Evolutionary conservation across 495 filamentous ascomycete species (phyloP).

Genomic region (Pseudotulostoma volvatum): DNA sequence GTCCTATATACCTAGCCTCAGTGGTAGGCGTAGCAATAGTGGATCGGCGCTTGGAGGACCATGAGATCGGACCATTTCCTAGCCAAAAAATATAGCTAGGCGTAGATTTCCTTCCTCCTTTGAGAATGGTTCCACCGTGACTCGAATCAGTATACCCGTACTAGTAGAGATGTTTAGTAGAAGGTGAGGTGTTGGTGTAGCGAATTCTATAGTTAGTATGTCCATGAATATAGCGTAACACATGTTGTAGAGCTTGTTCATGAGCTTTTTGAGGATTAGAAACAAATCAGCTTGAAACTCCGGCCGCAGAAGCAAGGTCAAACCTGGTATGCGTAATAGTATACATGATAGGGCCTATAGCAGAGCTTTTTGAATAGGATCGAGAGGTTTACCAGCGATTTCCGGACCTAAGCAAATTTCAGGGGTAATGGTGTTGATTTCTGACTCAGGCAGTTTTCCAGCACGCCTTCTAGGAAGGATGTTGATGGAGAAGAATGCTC

Average conservation of each 20-base stretch:
- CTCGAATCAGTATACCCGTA: slow-evolving; percentile 12
- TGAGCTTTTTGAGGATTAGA: no score
- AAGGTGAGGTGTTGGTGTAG: slow-evolving; percentile 12
- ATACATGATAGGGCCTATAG: slow-evolving; percentile 13
- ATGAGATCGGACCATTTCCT: slow-evolving; percentile 19
- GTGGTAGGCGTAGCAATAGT: slow-evolving; percentile 19
- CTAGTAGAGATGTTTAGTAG: slow-evolving; percentile 6
- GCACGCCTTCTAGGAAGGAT: background rate
- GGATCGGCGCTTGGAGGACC: slow-evolving; percentile 20
- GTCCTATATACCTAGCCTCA: slow-evolving; percentile 25
- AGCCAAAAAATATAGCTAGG: slow-evolving; percentile 24
- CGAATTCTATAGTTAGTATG: slow-evolving; percentile 8
- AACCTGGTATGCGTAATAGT: slow-evolving; percentile 9
- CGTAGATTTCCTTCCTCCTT: slow-evolving; percentile 5
- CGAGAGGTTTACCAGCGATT: background rate
- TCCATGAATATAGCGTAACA: no score
- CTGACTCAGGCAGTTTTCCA: background rate
- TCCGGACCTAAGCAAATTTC: background rate
- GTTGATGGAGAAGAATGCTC: background rate
- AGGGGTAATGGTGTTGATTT: background rate
- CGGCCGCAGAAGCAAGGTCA: slow-evolving; percentile 11
- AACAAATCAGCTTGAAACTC: slow-evolving; percentile 5
- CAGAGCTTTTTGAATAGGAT: background rate
- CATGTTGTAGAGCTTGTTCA: slow-evolving; percentile 10
- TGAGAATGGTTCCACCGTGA: slow-evolving; percentile 10